phyloP scores from a whole-genome alignment of 2,329 filamentous ascomycete species.

The Exserohilum rostratum region DNA sequence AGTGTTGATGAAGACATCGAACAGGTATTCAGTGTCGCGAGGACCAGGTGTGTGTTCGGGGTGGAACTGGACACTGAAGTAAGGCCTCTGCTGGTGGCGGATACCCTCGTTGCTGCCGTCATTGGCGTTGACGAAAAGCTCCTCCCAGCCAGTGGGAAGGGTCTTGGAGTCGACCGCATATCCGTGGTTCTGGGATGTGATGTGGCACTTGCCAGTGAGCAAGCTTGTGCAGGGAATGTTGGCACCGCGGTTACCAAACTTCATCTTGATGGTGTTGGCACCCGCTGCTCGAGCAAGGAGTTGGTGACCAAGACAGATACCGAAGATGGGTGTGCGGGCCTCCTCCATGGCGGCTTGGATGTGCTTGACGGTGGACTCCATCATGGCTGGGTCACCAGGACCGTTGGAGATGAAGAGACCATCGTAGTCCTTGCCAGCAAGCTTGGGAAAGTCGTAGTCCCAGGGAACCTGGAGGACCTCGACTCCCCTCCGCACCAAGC shows the following conservation, averaged over 20 bases:
- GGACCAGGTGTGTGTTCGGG: conserved; percentile 96
- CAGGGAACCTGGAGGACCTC: conserved; percentile 95
- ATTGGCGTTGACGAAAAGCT: conserved; percentile 97
- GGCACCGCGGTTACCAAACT: conserved; percentile 98
- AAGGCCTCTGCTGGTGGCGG: conserved; percentile 80
- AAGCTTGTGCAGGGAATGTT: conserved; percentile 98
- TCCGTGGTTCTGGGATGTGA: conserved; percentile 98
- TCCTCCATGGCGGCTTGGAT: conserved; percentile 77
- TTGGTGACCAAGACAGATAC: conserved; percentile 96
- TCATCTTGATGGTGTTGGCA: conserved; percentile 91
- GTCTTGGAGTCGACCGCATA: conserved; percentile 85
- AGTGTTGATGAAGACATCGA: conserved; percentile 93
- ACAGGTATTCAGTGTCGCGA: conserved; percentile 93
- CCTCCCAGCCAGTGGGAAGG: conserved; percentile 80
- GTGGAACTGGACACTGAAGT: conserved; percentile 99
- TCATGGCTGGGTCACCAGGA: conserved; percentile 89
- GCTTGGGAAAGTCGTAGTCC: conserved; percentile 86
- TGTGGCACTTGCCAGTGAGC: conserved; percentile 95
- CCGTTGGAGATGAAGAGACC: conserved; percentile 98
- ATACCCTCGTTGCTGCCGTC: conserved; percentile 99
- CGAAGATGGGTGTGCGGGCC: conserved; percentile 86
- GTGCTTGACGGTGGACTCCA: conserved; percentile 79
- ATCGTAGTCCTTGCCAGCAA: conserved; percentile 84
- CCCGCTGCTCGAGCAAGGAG: conserved; percentile 87
- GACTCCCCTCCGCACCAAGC: conserved; percentile 86